A percentile compares a stretch with the other conserved stretches of the same genome.
Conservation (phyloP, 192 early-diverging fungal genomes). For the Coemansia sp. region DNA sequence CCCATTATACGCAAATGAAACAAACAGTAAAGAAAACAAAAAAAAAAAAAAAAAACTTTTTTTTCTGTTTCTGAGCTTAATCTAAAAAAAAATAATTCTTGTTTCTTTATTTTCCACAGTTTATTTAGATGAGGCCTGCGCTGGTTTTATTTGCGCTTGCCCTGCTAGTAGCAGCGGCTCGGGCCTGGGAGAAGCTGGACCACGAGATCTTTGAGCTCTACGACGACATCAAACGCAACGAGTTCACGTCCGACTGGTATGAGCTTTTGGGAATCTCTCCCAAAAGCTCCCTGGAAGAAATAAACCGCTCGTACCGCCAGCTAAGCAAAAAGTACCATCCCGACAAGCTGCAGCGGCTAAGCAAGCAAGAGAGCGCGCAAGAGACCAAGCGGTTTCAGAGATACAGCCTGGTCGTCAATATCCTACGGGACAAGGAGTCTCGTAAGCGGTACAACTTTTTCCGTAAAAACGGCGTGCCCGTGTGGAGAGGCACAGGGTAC, state of each 20-base stretch:
- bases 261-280: conserved; percentile 59
- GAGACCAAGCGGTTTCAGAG: conserved; percentile 63
- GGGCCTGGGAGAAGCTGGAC: conserved; percentile 61
- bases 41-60: conserved; percentile 9
- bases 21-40: conserved; percentile 14
- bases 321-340: conserved; percentile 68
- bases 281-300: conserved; percentile 56
- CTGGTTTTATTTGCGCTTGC: conserved; percentile 8
- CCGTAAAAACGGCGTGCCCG: conserved; percentile 75
- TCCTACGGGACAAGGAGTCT: conserved; percentile 60
- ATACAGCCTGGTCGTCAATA: conserved; percentile 61
- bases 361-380: conserved; percentile 18
- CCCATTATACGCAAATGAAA: conserved; percentile 13
- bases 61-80: not conserved
- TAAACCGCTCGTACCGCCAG: conserved; percentile 67
- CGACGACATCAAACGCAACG: conserved; percentile 65
- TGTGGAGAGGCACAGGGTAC: conserved; percentile 76
- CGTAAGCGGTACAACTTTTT: conserved; percentile 79
- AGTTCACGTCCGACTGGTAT: conserved; percentile 63
- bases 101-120: not conserved
- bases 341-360: conserved; percentile 63
- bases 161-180: conserved; percentile 2
- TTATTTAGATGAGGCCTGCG: not conserved
- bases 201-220: conserved; percentile 83
- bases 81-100: not conserved